Percentiles rank a stretch among this genome's conserved stretches.
phyloP scores from a whole-genome alignment of 169 alveolate genomes.

The Plasmodium coatneyi region DNA sequence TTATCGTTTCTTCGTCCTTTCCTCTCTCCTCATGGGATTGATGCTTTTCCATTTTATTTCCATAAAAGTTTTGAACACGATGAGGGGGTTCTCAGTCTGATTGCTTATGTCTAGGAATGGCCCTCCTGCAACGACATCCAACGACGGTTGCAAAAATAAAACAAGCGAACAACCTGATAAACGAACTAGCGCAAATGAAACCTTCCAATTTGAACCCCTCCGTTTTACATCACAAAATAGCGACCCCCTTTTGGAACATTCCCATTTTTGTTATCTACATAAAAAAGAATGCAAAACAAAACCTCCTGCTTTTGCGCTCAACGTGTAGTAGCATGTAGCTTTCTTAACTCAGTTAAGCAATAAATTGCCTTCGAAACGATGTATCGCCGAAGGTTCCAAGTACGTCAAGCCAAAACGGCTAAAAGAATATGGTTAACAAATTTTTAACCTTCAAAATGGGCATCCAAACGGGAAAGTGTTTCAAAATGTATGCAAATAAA shows the following conservation, averaged over 20 bases:
- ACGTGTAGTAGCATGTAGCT: background rate
- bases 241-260: background rate
- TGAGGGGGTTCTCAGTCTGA: background rate
- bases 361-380: background rate
- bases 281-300: background rate
- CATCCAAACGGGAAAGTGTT: background rate
- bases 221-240: background rate
- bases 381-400: background rate
- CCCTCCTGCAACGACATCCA: background rate
- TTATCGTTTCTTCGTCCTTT: conserved; percentile 7
- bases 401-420: background rate
- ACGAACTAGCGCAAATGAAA: background rate
- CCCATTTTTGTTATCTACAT: background rate
- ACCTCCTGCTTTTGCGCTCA: background rate
- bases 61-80: background rate
- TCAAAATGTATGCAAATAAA: background rate
- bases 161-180: background rate
- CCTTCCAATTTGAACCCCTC: background rate
- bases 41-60: conserved; percentile 18
- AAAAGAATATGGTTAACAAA: too few species aligned
- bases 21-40: conserved; percentile 2
- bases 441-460: background rate
- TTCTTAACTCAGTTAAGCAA: background rate
- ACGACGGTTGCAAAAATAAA: background rate
- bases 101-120: background rate